Evolutionary conservation across 805 yeast genomes (phyloP), one percentile per base, ranked within the genome.

Genomic region (Maudiozyma pseudohumilis): DNA sequence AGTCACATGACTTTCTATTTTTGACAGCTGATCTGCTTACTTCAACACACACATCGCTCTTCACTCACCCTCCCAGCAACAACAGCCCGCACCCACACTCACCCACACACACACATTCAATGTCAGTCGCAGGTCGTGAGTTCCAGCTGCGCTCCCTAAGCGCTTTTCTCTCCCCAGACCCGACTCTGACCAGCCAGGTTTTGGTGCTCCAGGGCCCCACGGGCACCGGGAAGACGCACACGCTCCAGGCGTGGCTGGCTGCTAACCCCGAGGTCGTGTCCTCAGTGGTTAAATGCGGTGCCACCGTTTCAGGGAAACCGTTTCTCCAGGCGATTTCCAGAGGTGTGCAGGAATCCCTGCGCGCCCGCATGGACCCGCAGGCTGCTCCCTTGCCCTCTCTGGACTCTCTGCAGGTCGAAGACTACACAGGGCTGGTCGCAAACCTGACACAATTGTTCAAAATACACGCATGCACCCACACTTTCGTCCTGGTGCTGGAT

Each of bases 241-340:
- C 56, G 4, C 22, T 55, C 19, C 41, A 33, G 13, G 40, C 46
- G 15, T 46, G 44, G 20, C 50, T 56, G 12, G 40, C 43, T 3
- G 33, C 30, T 5, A 43, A 50, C 26, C 39, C 43, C 5, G 41
- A 41, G 1, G 21, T 53, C 5, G 35, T 46, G 0, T 34, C 39
- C 32, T 48, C 45, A 3, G 46, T 50, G 46, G 33, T 59, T 7
- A 45, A 46, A 29, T 54, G 59, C 1, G 48, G 46, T n/a, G 61
- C 56, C 34, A 38, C 53, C 21, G 60, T 59, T 6, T 43, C 58
- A 4, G 50, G 60, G 60, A 59, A 57, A 40, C 55, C 59, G 3
- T 40, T 57, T 9, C 36, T 56, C 36, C 60, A 54, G 38, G 53
- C 55, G 0, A 47, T 56, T 6, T 48, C 55, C 3, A 50, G 58